Conservation (phyloP, 805 yeast species). For the Yarrowia sp. region DNA sequence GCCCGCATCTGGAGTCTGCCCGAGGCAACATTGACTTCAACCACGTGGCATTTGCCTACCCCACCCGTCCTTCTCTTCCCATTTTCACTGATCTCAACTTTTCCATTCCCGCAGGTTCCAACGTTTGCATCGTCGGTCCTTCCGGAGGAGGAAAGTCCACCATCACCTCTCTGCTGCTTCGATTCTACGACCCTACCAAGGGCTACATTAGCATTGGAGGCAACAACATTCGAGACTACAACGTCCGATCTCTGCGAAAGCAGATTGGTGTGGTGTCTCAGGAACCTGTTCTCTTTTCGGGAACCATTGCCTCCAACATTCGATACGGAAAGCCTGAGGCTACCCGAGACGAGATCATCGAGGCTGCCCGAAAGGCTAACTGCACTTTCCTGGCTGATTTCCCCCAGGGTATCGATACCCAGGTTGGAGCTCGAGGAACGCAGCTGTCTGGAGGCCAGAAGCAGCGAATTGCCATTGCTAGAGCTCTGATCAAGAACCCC, state of each 20-base stretch:
- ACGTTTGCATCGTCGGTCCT: constrained; percentile 94
- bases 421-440: constrained; percentile 81
- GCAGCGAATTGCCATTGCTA: constrained; percentile 86
- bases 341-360: constrained; percentile 57
- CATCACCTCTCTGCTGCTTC: constrained; percentile 67
- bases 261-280: constrained; percentile 89
- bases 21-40: constrained; percentile 52
- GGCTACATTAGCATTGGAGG: constrained; percentile 69
- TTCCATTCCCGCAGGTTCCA: constrained; percentile 71
- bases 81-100: constrained; percentile 64
- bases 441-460: constrained; percentile 94
- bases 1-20: constrained; percentile 39
- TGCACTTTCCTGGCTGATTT: constrained; percentile 69
- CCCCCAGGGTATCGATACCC: constrained; percentile 78
- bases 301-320: constrained; percentile 78
- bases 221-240: constrained; percentile 57
- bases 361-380: constrained; percentile 68
- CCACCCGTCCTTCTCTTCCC: constrained; percentile 70
- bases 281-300: constrained; percentile 85
- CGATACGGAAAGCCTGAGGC: constrained; percentile 64
- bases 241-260: constrained; percentile 67
- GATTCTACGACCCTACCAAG: constrained; percentile 73
- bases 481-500: constrained; percentile 78
- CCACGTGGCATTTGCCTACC: constrained; percentile 69
- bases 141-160: constrained; percentile 96